Conservation (phyloP, 441 rosid genomes). For the Capsella rubella region DNA sequence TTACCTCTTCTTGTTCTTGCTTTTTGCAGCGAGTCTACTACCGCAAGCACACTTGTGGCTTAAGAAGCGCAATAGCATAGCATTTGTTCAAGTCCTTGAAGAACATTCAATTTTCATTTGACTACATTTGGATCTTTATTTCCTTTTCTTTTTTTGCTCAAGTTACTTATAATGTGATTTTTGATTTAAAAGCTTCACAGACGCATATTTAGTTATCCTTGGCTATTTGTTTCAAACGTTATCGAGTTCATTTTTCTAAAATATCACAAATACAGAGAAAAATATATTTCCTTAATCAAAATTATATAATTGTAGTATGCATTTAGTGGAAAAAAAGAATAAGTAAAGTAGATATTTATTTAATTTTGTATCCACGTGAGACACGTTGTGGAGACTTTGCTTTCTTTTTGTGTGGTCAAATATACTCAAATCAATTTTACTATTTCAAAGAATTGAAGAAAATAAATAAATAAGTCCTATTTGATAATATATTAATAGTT, state of each 20-base stretch:
- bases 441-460: neutral
- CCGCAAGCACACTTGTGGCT: slow-evolving; percentile 52
- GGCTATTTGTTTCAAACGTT: too few relatives aligned
- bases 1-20: neutral
- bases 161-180: neutral
- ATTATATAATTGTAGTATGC: too few relatives aligned
- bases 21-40: slow-evolving; percentile 49
- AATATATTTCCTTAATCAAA: too few relatives aligned
- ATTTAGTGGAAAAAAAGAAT: neutral
- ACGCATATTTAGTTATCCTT: too few relatives aligned
- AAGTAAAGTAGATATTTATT: neutral
- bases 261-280: too few relatives aligned
- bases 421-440: neutral
- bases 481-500: neutral
- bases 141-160: too few relatives aligned
- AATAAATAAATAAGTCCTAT: neutral
- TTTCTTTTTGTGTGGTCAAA: neutral
- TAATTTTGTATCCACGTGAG: neutral
- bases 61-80: neutral
- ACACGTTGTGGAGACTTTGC: neutral
- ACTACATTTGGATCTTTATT: neutral
- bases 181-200: neutral
- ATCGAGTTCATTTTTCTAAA: too few relatives aligned
- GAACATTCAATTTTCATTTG: neutral
- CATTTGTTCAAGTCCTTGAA: neutral